Conservation (phyloP, 495 filamentous ascomycete genomes). For the Tuber melanosporum region DNA sequence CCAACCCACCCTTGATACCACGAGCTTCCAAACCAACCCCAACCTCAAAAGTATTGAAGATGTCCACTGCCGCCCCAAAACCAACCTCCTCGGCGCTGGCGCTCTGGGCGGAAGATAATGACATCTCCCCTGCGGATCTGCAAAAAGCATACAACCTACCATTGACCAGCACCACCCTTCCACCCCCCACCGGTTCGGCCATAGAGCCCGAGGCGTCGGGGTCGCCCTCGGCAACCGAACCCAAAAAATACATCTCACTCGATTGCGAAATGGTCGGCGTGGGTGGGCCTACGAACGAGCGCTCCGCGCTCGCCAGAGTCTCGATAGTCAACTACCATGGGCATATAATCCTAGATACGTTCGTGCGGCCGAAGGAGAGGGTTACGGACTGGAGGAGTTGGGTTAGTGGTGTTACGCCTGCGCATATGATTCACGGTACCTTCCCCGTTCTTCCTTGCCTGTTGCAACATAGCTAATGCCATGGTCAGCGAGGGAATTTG, state of each 20-base stretch:
- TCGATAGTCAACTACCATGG: conserved; percentile 90
- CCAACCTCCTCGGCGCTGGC: conserved; percentile 42
- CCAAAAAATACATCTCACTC: conserved; percentile 82
- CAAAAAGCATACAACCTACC: conserved; percentile 52
- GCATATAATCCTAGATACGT: conserved; percentile 82
- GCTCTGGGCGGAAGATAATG: conserved; percentile 53
- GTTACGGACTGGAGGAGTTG: conserved; percentile 86
- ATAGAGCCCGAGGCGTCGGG: conserved; percentile 2
- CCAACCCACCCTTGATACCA: background rate
- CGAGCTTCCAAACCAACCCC: background rate
- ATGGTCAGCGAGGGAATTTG: conserved; percentile 56
- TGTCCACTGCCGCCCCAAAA: conserved; percentile 18
- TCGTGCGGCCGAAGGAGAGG: conserved; percentile 65
- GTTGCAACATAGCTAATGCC: background rate
- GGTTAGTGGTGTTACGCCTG: conserved; percentile 69
- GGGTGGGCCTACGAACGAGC: conserved; percentile 59
- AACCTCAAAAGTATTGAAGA: conserved; percentile 7
- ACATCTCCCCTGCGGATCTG: conserved; percentile 56
- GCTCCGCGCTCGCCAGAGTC: conserved; percentile 69
- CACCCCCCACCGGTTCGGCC: conserved; percentile 16
- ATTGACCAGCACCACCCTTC: conserved; percentile 35
- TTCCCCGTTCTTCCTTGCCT: background rate
- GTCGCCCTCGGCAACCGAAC: conserved; percentile 49
- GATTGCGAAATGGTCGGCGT: conserved; percentile 99
- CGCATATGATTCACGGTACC: conserved; percentile 52